Evolutionary conservation across 768 basidiomycete genomes (phyloP), one percentile per base, ranked within the genome.

Genomic region (Tulasnella sp.): DNA sequence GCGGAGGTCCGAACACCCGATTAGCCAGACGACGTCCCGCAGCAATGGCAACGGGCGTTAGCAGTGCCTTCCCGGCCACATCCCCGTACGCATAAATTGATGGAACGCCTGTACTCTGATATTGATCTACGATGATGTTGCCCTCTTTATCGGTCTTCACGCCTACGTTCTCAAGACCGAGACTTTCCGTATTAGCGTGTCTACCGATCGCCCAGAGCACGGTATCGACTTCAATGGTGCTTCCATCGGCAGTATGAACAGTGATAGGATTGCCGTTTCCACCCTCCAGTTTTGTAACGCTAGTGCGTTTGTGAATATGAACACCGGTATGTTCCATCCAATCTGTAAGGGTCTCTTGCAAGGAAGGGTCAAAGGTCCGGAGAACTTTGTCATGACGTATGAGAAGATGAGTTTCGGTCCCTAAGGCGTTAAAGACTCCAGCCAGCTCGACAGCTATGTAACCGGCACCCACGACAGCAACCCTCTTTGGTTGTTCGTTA

Each of bases 381-480:
- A 99, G 72, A 37, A 98, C 87, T 49, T 77, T 83, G 46, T 98
- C 87, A 46, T 80, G 72, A 47, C 95, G 82, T 58, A 96, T 96
- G 64, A 96, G 65, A 58, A 98, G 66, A 63, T 96, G 91, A 6
- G 90, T 91, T 66, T 98, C 89, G 31, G 81, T 75, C 19, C 92
- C 90, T 50, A 95, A 78, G 5, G 86, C 73, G 66, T 96, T 78
- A 67, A 99, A 78, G 48, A 99, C 78, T 16, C 95, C 95, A 4
- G 93, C 89, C 40, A 99, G 78, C 67, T 99, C 95, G 55, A 96
- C 87, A 15, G 91, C 91, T 58, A 99, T 98, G 65, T 99, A 99
- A 1, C 95, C 95, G 12, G 95, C 95, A 40, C 95, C 95, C 37
- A 96, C 81, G 48, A 98, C 82, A 3, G 82, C 92, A 27, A 95